phyloP scores from a whole-genome alignment of 768 basidiomycete genomes.

The Mycena belliarum region DNA sequence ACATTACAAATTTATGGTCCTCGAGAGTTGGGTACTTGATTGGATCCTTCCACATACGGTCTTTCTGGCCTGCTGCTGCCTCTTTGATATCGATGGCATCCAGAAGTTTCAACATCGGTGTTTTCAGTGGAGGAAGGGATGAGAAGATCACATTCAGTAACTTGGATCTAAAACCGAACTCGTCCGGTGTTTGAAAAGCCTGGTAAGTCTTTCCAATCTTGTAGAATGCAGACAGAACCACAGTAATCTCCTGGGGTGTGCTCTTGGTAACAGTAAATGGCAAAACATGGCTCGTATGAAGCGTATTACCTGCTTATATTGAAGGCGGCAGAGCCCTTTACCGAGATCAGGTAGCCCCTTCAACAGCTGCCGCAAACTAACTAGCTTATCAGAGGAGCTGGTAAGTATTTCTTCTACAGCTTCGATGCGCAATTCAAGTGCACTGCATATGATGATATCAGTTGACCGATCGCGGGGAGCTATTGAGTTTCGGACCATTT shows the following conservation, averaged over 20 bases:
- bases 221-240: slow-evolving; percentile 74
- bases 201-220: slow-evolving; percentile 69
- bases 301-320: slow-evolving; percentile 80
- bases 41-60: slow-evolving; percentile 63
- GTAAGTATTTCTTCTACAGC: slow-evolving; percentile 81
- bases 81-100: slow-evolving; percentile 56
- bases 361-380: slow-evolving; percentile 67
- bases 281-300: too few species aligned
- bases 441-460: slow-evolving; percentile 41
- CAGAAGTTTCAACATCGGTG: slow-evolving; percentile 55
- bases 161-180: slow-evolving; percentile 60
- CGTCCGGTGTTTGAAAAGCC: slow-evolving; percentile 38
- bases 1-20: slow-evolving; percentile 58
- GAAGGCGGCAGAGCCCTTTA: slow-evolving; percentile 82
- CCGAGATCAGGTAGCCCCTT: slow-evolving; percentile 84
- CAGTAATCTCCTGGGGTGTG: slow-evolving; percentile 77
- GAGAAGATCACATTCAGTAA: slow-evolving; percentile 72
- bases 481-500: slow-evolving; percentile 46
- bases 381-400: slow-evolving; percentile 62
- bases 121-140: slow-evolving; percentile 65
- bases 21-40: slow-evolving; percentile 52
- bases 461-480: background rate
- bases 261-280: slow-evolving; percentile 46
- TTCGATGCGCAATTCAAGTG: slow-evolving; percentile 74
- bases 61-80: slow-evolving; percentile 68